Percentiles rank a stretch among this genome's conserved stretches.
phyloP scores from a whole-genome alignment of 768 basidiomycete species.

The Lentinula aciculospora region DNA sequence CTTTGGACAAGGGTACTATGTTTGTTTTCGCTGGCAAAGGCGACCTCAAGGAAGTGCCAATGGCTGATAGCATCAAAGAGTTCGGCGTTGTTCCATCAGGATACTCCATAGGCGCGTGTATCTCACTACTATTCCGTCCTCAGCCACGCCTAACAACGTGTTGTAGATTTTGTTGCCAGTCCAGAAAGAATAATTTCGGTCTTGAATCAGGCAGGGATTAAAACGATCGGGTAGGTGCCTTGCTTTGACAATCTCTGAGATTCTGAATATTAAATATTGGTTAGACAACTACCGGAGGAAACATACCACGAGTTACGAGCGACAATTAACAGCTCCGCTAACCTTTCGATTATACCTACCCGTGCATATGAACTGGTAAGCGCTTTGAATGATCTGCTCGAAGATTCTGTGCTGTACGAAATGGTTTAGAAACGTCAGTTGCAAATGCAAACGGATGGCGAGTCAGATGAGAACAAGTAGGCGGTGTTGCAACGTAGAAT shows the following conservation, averaged over 20 bases:
- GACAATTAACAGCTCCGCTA: not conserved
- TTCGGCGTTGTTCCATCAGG: not conserved
- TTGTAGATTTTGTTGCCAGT: not conserved
- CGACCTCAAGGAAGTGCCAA: not conserved
- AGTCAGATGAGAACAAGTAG: not conserved
- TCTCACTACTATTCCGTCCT: not conserved
- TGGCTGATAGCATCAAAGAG: not conserved
- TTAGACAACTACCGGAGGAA: constrained; percentile 1
- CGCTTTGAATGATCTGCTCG: not conserved
- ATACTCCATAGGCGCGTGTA: not conserved
- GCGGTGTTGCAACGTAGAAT: not conserved
- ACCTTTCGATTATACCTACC: not conserved
- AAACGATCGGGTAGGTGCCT: not conserved
- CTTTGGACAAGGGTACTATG: not conserved
- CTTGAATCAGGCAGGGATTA: not conserved
- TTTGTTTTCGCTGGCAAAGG: not conserved
- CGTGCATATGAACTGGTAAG: not conserved
- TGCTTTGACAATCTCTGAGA: not conserved
- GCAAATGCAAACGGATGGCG: not conserved
- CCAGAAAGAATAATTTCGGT: not conserved
- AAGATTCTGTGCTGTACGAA: not conserved
- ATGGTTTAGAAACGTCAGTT: not conserved
- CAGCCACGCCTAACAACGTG: not conserved
- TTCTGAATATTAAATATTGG: not conserved
- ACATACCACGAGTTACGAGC: not conserved